phyloP scores from a whole-genome alignment of 768 basidiomycete genomes.

The Collybiopsis confluens region DNA sequence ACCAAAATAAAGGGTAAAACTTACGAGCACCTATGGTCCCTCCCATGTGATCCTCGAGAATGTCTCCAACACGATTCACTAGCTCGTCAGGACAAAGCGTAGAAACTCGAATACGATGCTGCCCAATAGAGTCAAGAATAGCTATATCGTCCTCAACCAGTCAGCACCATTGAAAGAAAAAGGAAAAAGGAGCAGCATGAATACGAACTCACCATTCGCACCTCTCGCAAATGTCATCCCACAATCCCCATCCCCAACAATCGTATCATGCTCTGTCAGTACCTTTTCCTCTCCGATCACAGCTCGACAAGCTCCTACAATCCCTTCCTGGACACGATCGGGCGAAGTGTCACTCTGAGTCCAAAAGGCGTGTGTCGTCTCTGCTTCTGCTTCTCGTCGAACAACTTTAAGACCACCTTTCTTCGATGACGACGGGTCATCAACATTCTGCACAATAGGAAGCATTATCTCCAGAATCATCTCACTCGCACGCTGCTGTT shows the following conservation, averaged over 20 bases:
- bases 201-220: slow-evolving; percentile 26
- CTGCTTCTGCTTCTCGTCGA: too few species aligned
- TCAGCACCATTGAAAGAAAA: too few species aligned
- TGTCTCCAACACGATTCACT: slow-evolving; percentile 29
- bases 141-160: too few species aligned
- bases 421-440: background rate
- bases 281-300: slow-evolving; percentile 45
- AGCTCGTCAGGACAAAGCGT: slow-evolving; percentile 17
- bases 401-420: background rate
- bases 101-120: slow-evolving; percentile 18
- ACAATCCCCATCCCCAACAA: slow-evolving; percentile 63
- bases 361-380: slow-evolving; percentile 1
- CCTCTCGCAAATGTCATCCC: slow-evolving; percentile 55
- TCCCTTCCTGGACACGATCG: slow-evolving; percentile 19
- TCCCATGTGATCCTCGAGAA: slow-evolving; percentile 50
- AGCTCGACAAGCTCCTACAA: slow-evolving; percentile 34
- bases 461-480: background rate
- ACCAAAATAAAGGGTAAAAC: slow-evolving; percentile 16
- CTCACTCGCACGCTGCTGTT: background rate
- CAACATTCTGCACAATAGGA: background rate
- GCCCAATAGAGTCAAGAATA: slow-evolving; percentile 27
- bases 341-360: slow-evolving; percentile 1
- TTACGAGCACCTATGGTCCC: slow-evolving; percentile 50
- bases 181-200: too few species aligned
- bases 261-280: slow-evolving; percentile 55